Percentiles rank a stretch among this genome's conserved stretches.
phyloP scores from a whole-genome alignment of 345 rosid species.

The Citrus sp. region DNA sequence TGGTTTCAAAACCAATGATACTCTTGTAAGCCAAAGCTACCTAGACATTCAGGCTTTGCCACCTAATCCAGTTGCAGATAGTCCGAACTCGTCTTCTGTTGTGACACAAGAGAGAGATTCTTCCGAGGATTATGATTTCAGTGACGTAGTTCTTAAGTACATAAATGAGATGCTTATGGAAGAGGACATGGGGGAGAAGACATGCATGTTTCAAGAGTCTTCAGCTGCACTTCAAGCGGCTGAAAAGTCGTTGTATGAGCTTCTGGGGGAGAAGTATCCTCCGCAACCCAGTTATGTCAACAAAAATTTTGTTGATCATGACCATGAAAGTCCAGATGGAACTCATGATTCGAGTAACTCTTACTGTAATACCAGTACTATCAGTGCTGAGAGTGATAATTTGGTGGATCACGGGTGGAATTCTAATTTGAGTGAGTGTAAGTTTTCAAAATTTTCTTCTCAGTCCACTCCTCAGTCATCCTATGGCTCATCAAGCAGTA shows the following conservation, averaged over 20 bases:
- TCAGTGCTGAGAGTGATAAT: slow-evolving; percentile 12
- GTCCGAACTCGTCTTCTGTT: not conserved
- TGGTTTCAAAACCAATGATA: slow-evolving; percentile 5
- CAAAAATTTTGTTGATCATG: slow-evolving; percentile 6
- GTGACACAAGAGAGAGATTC: slow-evolving; percentile 25
- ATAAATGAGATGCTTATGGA: slow-evolving; percentile 61
- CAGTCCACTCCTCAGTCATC: slow-evolving; percentile 32
- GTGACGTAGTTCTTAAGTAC: slow-evolving; percentile 53
- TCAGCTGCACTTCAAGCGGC: slow-evolving; percentile 59
- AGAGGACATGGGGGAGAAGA: slow-evolving; percentile 59
- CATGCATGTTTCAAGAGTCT: slow-evolving; percentile 50
- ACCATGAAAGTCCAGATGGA: slow-evolving; percentile 18
- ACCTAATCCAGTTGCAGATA: slow-evolving; percentile 2
- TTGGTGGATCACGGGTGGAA: slow-evolving; percentile 15
- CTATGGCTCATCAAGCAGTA: slow-evolving; percentile 24
- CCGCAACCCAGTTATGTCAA: slow-evolving; percentile 21
- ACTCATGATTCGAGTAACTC: slow-evolving; percentile 10
- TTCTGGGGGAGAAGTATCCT: slow-evolving; percentile 55
- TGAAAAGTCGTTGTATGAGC: slow-evolving; percentile 56
- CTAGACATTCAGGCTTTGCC: slow-evolving; percentile 18
- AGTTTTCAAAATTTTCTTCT: slow-evolving; percentile 13
- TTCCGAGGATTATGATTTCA: slow-evolving; percentile 46
- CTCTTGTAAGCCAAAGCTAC: slow-evolving; percentile 7
- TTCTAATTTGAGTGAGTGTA: slow-evolving; percentile 21
- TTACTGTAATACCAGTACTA: slow-evolving; percentile 3